Base-by-base conservation (phyloP, 164 flowering plant species). In the Dillenia suffruticosa region DNA sequence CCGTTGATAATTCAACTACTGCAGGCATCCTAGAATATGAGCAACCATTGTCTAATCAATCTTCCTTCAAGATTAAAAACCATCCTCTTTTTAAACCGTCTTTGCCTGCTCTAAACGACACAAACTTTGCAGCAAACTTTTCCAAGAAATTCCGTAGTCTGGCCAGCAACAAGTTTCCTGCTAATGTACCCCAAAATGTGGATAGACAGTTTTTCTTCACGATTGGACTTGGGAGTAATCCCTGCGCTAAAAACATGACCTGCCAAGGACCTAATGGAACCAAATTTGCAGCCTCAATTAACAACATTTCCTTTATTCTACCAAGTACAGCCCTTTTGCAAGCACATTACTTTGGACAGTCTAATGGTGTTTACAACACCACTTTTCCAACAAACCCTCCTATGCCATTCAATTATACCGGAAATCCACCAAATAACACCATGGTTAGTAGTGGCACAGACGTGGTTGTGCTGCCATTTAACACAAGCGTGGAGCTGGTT, bases 251-350 rank as follows among this genome's bases (percentile, higher is more conserved):
- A 9, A 82, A 78, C 68, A 74, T 74, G 44, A 79, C 82, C 3
- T 86, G 96, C 58, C 89, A 79, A 63, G 90, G 94, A 6, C 95
- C 92, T 46, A 81, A 80, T 58, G 71, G 74, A 16, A 75, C 85
- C 2, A 81, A 51, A 63, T 73, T 83, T 40, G 68, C 82, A 6
- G 92, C 92, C 17, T 50, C 84, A 0, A 54, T 88, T 9, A 88
- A 83, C 77, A 86, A 88, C 43, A 67, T 82, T 8, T 84, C 89
- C 0, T 88, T 82, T 46, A 63, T 61, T 17, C 72, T 64, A 3
- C 91, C 95, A 3, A 67, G 66, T 5, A 77, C 74, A 2, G 85
- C 86, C 7, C 66, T 86, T 10, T 77, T 86, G n/a, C 85, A 88
- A 65, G 67, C 91, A 22, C 82, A 80, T 50, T 84, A 69, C 76